Evolutionary conservation across 2,329 filamentous ascomycete genomes (phyloP).

Genomic region (Colletotrichum endophyticum): DNA sequence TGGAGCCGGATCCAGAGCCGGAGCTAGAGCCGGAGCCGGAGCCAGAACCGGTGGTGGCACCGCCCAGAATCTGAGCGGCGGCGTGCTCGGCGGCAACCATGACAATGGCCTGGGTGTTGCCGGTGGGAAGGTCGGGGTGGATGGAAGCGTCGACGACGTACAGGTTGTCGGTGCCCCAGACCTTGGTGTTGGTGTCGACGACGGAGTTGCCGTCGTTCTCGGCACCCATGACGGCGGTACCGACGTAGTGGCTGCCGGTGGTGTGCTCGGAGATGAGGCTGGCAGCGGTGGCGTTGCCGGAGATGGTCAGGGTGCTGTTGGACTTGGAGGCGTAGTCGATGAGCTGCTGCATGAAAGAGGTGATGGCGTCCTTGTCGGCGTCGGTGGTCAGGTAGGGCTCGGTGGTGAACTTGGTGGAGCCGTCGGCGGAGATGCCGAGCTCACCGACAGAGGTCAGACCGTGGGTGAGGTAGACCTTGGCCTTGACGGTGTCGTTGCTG

Average conservation of each 20-base stretch:
- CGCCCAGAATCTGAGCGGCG: slow-evolving; percentile 13
- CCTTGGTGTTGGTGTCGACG: slow-evolving; percentile 60
- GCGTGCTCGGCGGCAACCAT: slow-evolving; percentile 23
- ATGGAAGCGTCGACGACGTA: slow-evolving; percentile 67
- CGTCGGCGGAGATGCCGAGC: slow-evolving; percentile 45
- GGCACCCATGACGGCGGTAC: slow-evolving; percentile 52
- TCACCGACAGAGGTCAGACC: slow-evolving; percentile 52
- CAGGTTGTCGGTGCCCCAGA: slow-evolving; percentile 65
- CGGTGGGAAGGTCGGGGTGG: slow-evolving; percentile 51
- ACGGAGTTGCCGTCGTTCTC: slow-evolving; percentile 56
- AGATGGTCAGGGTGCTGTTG: slow-evolving; percentile 24
- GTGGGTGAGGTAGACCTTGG: slow-evolving; percentile 57
- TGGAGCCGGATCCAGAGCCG: slow-evolving; percentile 26
- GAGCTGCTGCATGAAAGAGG: slow-evolving; percentile 29
- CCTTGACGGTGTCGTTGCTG: slow-evolving; percentile 44
- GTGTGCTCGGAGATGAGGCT: slow-evolving; percentile 27
- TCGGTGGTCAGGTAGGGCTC: slow-evolving; percentile 36
- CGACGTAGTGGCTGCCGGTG: slow-evolving; percentile 35
- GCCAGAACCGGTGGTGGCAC: slow-evolving; percentile 27
- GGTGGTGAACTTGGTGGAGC: slow-evolving; percentile 45
- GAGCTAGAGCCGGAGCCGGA: slow-evolving; percentile 27
- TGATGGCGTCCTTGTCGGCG: slow-evolving; percentile 31
- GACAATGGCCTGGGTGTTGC: slow-evolving; percentile 24
- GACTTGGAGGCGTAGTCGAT: slow-evolving; percentile 28
- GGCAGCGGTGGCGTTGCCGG: slow-evolving; percentile 25